Base-by-base conservation (phyloP, 2,329 filamentous ascomycete species). In the Cyclaneusma minus region DNA sequence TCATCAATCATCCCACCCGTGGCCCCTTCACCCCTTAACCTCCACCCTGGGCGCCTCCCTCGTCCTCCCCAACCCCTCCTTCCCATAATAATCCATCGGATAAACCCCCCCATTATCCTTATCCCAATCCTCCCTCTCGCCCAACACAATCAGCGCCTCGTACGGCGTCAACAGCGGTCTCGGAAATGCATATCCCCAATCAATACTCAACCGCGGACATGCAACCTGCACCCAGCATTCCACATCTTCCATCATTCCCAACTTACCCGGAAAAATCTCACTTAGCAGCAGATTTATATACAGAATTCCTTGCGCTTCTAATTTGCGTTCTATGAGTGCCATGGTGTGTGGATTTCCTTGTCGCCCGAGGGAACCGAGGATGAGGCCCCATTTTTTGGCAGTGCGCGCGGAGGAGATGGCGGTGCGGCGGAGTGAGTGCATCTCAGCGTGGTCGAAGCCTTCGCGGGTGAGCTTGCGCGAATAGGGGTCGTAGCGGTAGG, bases 211-310 rank as follows among this genome's bases (percentile, higher is more conserved):
- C 25, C 89, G 61, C n/a, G 89, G 89, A 53, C 89, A 98, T 4
- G 89, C 89, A 26, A 98, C 84, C 54, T 98, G 89, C 20, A 98
- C 87, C 89, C 89, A 98, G 42, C 84, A 92, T 47, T 94, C 87
- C 3, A 98, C 81, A 44, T 95, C 87, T 16, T 58, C 55, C 83
- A 98, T 94, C 60, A 89, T 73, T 0, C 82, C 84, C 37, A 98
- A 55, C 56, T 95, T 98, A 0, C 83, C 85, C 0, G 91, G 89
- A 49, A 95, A 94, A 29, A 98, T 95, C 58, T 98, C 89, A 35
- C 79, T 89, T 4, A 98, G 64, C 7, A 95, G 58, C 2, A 98
- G 50, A 38, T 92, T 87, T 21, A 98, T 68, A 42, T 74, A 85
- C 0, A 82, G 78, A 7, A 92, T 78, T 0, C 77, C 79, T 33